Evolutionary conservation across 192 early-diverging fungal genomes (phyloP), one percentile per base, ranked within the genome.

Genomic region (Linnemannia exigua): DNA sequence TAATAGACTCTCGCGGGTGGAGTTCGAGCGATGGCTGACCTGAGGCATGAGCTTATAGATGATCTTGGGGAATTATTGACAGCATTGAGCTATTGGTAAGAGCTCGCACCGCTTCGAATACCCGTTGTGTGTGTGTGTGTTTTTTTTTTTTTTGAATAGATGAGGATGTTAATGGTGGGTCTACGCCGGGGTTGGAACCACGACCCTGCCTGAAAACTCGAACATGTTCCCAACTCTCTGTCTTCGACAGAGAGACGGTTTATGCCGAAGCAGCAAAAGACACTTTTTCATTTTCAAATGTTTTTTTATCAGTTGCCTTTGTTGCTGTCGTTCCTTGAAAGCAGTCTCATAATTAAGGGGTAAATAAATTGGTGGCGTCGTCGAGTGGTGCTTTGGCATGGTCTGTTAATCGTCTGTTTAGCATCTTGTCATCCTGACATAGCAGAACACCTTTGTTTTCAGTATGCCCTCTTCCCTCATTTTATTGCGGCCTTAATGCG

Each of bases 31-130:
- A 80, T 70, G 69, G 84, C 84, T 73, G 84, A 86, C 84, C 84
- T 76, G 70, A 86, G 61, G 78, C 46, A 74, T 80, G 72, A 47
- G 69, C 82, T 79, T 66, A 76, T 48, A 70, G 74, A 61, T 86
- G n/a, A 86, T 86, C 74, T 86, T 80, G 84, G 84, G 80, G 75
- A 77, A 80, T 75, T 86, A 85, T 86, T 86, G 84, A 86, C 84
- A 79, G 76, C 84, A 77, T 75, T 68, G 67, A 86, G 78, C 79
- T 86, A 79, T 85, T 51, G 79, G 75, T 80, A 80, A 77, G 70
- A 86, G 73, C 78, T 51, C 58, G 61, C 71, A 79, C 84, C 84
- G 84, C 84, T 86, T 86, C 84, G 84, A 86, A 77, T 76, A 74
- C 79, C 82, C 82, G 82, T n/a, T 85, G 38, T 28, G 16, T 51